Evolutionary conservation across 805 yeast species (phyloP).

Genomic region (Candida silvatica): DNA sequence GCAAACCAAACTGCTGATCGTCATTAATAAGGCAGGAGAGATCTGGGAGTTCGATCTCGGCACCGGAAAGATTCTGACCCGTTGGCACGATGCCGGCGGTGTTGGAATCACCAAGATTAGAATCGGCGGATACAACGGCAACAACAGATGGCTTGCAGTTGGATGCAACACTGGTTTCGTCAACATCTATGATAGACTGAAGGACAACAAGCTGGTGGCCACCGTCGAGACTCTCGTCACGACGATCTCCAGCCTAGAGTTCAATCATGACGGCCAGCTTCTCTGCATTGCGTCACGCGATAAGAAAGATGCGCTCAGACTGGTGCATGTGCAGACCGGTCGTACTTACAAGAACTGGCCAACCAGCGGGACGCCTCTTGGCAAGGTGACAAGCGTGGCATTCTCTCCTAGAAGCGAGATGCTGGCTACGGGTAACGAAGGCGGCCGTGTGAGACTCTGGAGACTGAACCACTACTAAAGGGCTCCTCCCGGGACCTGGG

Average conservation of each 20-base stretch:
- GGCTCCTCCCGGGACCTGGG: slow-evolving; percentile 1
- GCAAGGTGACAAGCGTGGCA: slow-evolving; percentile 75
- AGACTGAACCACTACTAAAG: slow-evolving; percentile 69
- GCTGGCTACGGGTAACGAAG: slow-evolving; percentile 85
- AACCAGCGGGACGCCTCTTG: slow-evolving; percentile 91
- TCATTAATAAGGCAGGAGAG: slow-evolving; percentile 71
- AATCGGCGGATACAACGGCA: slow-evolving; percentile 48
- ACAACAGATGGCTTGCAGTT: slow-evolving; percentile 76
- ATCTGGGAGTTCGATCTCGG: slow-evolving; percentile 76
- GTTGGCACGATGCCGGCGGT: slow-evolving; percentile 86
- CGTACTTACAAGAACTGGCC: slow-evolving; percentile 95
- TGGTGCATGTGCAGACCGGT: slow-evolving; percentile 83
- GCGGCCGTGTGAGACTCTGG: slow-evolving; percentile 87
- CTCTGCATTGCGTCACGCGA: slow-evolving; percentile 80
- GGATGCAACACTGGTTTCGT: slow-evolving; percentile 90
- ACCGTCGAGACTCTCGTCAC: slow-evolving; percentile 76
- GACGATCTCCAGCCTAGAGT: slow-evolving; percentile 61
- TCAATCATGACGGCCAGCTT: slow-evolving; percentile 84
- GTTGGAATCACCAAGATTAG: slow-evolving; percentile 73
- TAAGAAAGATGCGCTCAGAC: slow-evolving; percentile 73
- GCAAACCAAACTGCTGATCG: slow-evolving; percentile 37
- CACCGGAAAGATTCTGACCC: slow-evolving; percentile 40
- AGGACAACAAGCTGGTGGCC: slow-evolving; percentile 43
- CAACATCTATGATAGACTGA: slow-evolving; percentile 62
- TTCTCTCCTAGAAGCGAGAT: slow-evolving; percentile 79